Percentiles rank a stretch among this genome's conserved stretches.
These are phyloP conservation scores for Citrus mangshanensis DNA, from an alignment of 345 rosid species.

Conservation along the genomic window DNA sequence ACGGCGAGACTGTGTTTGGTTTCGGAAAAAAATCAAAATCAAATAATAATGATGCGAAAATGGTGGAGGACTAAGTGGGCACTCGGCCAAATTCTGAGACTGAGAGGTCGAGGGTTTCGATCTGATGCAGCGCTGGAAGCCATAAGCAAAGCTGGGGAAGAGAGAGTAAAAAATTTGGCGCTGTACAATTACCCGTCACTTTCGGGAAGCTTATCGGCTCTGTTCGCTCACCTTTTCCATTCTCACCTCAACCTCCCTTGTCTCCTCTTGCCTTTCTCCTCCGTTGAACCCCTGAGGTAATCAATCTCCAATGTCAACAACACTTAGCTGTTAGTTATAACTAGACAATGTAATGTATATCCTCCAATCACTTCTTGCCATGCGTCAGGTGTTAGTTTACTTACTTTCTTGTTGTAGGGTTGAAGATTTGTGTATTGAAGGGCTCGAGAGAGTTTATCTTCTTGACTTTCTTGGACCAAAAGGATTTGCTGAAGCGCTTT, in stretches of 20 bases:
- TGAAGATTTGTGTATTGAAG: constrained; percentile 49
- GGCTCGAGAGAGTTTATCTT: constrained; percentile 59
- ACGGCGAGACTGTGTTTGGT: not conserved
- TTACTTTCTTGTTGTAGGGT: constrained; percentile 29
- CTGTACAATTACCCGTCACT: constrained; percentile 86
- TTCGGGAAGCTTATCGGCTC: constrained; percentile 83
- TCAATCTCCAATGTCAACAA: not conserved
- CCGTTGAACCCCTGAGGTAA: constrained; percentile 56
- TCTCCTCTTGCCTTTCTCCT: constrained; percentile 75
- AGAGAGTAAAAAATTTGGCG: constrained; percentile 49
- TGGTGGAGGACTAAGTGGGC: constrained; percentile 1
- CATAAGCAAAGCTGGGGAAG: constrained; percentile 50
- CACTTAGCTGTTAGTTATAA: not conserved
- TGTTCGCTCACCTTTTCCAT: constrained; percentile 79
- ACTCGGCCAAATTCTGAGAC: not conserved
- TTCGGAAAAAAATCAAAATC: not conserved
- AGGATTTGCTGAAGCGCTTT: constrained; percentile 42
- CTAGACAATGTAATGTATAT: no score
- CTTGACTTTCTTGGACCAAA: constrained; percentile 66
- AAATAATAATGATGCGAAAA: constrained; percentile 3
- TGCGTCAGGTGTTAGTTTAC: not conserved
- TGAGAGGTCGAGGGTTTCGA: constrained; percentile 41
- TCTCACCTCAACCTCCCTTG: constrained; percentile 55
- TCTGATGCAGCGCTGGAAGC: constrained; percentile 85
- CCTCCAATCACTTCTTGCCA: not conserved